Evolutionary conservation across 257 asterid genomes (phyloP).

Genomic region (Solanum clarkiae): DNA sequence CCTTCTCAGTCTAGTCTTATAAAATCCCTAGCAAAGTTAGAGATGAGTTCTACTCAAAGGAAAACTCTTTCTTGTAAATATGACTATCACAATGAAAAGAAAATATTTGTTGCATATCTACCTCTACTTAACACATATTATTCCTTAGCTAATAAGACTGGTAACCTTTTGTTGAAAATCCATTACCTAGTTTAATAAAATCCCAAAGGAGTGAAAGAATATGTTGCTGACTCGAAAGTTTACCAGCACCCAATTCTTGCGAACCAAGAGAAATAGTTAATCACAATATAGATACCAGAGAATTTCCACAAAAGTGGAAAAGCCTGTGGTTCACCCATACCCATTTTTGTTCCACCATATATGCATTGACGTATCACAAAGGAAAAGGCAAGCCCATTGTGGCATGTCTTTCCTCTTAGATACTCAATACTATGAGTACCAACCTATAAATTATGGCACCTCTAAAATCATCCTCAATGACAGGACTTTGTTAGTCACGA

Average conservation of each 20-base stretch:
- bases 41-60: too few species aligned
- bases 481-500: background rate
- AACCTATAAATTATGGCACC: background rate
- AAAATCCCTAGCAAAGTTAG: background rate
- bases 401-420: background rate
- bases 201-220: background rate
- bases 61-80: too few species aligned
- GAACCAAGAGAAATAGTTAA: background rate
- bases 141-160: background rate
- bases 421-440: background rate
- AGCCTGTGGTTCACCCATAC: background rate
- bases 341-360: too few species aligned
- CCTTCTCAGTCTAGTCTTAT: background rate
- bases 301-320: background rate
- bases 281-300: background rate
- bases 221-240: background rate
- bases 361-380: too few species aligned
- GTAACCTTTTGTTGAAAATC: background rate
- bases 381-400: background rate
- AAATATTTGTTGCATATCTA: background rate
- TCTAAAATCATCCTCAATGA: background rate
- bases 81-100: background rate
- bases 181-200: background rate
- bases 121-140: background rate
- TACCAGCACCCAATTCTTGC: background rate